These are phyloP conservation scores for Cladosporium sp. DNA, from an alignment of 2,329 filamentous ascomycete species.

Conservation along the genomic window DNA sequence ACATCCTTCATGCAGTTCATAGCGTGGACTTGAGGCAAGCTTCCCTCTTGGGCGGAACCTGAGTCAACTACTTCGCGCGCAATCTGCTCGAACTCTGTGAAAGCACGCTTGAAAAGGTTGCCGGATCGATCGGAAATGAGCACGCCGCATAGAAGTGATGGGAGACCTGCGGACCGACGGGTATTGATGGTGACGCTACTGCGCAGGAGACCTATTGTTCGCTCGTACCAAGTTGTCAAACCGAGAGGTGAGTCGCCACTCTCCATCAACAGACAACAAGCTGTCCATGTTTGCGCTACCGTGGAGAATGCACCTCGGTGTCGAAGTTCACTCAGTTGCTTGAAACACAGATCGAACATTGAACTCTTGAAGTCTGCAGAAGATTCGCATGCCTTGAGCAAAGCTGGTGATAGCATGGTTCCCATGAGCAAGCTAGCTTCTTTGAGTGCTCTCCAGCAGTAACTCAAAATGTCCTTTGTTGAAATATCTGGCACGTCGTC, in stretches of 20 bases:
- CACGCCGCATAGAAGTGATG: constrained; percentile 78
- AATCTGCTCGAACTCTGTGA: constrained; percentile 59
- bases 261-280: constrained; percentile 57
- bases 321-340: constrained; percentile 74
- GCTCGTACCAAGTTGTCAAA: constrained; percentile 64
- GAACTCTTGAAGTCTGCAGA: constrained; percentile 6
- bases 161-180: constrained; percentile 85
- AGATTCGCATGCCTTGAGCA: neutral
- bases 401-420: constrained; percentile 6
- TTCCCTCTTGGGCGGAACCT: constrained; percentile 41
- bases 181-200: constrained; percentile 64
- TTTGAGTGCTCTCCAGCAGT: constrained; percentile 91
- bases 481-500: constrained; percentile 67
- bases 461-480: constrained; percentile 87
- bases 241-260: constrained; percentile 42
- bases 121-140: constrained; percentile 60
- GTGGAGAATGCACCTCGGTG: constrained; percentile 93
- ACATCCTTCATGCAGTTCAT: constrained; percentile 91
- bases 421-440: constrained; percentile 68
- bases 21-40: constrained; percentile 87
- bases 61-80: constrained; percentile 36
- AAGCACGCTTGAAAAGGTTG: constrained; percentile 58
- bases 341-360: constrained; percentile 62
- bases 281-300: constrained; percentile 80
- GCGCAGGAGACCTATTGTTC: constrained; percentile 24